Evolutionary conservation across 73 alveolate species (phyloP).

Genomic region (Strombidium stylifer): DNA sequence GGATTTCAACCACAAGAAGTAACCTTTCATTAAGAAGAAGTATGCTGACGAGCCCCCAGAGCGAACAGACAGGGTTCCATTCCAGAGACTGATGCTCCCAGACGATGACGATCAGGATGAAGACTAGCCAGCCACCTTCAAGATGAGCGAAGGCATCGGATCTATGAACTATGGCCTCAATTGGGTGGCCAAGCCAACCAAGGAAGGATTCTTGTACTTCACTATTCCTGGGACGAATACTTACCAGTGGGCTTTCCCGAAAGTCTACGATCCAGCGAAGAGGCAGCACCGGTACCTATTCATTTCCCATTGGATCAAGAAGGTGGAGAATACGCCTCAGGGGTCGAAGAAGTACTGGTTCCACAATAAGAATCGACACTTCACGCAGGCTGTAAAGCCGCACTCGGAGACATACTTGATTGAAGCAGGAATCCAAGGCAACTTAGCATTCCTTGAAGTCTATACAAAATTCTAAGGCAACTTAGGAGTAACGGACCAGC

Average conservation of each 20-base stretch:
- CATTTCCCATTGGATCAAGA: conserved; percentile 42
- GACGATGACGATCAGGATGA: no score
- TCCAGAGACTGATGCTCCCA: no score
- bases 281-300: conserved; percentile 3
- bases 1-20: no score
- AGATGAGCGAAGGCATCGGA: background rate
- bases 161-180: conserved; percentile 21
- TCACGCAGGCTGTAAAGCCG: conserved; percentile 39
- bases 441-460: conserved; percentile 45
- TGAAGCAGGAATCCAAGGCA: conserved; percentile 43
- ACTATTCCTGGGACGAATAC: conserved; percentile 38
- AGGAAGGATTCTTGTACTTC: conserved; percentile 59
- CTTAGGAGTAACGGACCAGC: conserved; percentile 17
- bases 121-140: no score
- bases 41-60: no score
- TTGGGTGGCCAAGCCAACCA: conserved; percentile 57
- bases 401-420: conserved; percentile 39
- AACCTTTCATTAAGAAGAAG: no score
- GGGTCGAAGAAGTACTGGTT: conserved; percentile 46
- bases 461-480: conserved; percentile 33
- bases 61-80: no score
- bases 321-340: conserved; percentile 7
- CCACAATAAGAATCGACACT: conserved; percentile 16
- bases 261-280: conserved; percentile 34
- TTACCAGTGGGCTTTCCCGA: conserved; percentile 57